Evolutionary conservation across 805 yeast genomes (phyloP).

Genomic region (Saccharomyces mikatae): DNA sequence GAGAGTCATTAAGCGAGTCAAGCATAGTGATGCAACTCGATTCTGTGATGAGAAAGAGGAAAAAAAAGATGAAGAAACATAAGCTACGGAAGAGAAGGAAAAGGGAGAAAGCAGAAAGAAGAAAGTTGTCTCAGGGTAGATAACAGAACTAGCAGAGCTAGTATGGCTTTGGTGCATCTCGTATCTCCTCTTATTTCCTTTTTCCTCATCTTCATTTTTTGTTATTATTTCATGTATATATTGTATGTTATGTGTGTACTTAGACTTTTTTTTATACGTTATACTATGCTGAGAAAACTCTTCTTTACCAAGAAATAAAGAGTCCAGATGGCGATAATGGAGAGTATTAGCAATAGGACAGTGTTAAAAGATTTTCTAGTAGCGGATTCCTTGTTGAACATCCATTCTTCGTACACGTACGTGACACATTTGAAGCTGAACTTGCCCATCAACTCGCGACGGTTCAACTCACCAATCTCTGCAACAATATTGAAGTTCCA

Average conservation of each 20-base stretch:
- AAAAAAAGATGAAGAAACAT: constrained; percentile 95
- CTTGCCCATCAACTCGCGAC: constrained; percentile 45
- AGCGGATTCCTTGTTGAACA: constrained; percentile 18
- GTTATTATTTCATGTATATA: constrained; percentile 5
- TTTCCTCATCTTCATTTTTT: background rate
- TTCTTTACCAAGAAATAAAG: constrained; percentile 6
- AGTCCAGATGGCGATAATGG: constrained; percentile 6
- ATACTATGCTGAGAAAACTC: constrained; percentile 5
- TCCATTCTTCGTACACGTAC: constrained; percentile 28
- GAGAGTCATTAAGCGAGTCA: background rate
- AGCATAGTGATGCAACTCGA: constrained; percentile 37
- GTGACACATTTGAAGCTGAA: constrained; percentile 45
- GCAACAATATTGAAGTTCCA: constrained; percentile 52
- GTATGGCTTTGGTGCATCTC: background rate
- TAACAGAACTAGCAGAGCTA: constrained; percentile 1
- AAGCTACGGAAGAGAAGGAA: constrained; percentile 95
- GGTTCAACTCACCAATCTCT: constrained; percentile 63
- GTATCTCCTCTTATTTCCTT: background rate
- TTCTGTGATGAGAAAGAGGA: constrained; percentile 75
- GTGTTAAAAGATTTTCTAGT: background rate
- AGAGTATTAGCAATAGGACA: constrained; percentile 3
- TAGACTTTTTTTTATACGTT: background rate
- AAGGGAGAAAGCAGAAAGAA: constrained; percentile 76
- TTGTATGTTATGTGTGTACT: constrained; percentile 4
- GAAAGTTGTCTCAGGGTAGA: constrained; percentile 47